Evolutionary conservation across 306 rosid genomes (phyloP).

Genomic region (Senna tora): DNA sequence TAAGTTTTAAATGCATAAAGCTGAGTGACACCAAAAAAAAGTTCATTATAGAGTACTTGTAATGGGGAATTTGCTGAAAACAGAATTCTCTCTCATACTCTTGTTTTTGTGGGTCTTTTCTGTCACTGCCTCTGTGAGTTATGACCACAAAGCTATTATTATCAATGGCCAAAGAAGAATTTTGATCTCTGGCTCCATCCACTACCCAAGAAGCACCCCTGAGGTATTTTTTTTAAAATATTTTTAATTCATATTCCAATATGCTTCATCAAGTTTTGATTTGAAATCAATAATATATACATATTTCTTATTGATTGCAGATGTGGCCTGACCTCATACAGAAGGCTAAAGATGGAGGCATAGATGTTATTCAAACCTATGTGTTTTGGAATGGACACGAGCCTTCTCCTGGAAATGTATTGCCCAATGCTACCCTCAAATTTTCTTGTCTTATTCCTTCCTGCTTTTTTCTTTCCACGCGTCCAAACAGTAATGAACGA

Average conservation of each 20-base stretch:
- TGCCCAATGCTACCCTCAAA: constrained; percentile 2
- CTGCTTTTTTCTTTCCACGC: neutral
- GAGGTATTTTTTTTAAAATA: constrained; percentile 44
- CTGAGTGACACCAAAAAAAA: constrained; percentile 12
- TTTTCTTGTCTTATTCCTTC: neutral
- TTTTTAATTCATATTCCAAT: neutral
- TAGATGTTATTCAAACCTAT: constrained; percentile 86
- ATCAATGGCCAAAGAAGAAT: constrained; percentile 72
- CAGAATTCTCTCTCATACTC: constrained; percentile 16
- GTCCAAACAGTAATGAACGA: neutral
- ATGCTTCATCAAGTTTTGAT: constrained; percentile 2
- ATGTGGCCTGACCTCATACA: constrained; percentile 86
- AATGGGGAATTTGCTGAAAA: constrained; percentile 42
- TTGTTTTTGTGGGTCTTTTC: constrained; percentile 39
- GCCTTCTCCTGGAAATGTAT: constrained; percentile 65
- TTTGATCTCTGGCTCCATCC: constrained; percentile 85
- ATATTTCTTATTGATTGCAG: constrained; percentile 41
- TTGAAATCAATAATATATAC: neutral
- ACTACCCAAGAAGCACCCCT: constrained; percentile 84
- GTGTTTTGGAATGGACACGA: constrained; percentile 96
- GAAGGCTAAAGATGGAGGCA: constrained; percentile 85
- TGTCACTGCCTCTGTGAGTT: constrained; percentile 68
- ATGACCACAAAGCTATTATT: constrained; percentile 63
- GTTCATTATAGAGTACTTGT: constrained; percentile 34
- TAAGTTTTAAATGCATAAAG: constrained; percentile 17